Evolutionary conservation across 73 alveolate genomes (phyloP), one percentile per base, ranked within the genome.

Genomic region (Paramecium caudatum): DNA sequence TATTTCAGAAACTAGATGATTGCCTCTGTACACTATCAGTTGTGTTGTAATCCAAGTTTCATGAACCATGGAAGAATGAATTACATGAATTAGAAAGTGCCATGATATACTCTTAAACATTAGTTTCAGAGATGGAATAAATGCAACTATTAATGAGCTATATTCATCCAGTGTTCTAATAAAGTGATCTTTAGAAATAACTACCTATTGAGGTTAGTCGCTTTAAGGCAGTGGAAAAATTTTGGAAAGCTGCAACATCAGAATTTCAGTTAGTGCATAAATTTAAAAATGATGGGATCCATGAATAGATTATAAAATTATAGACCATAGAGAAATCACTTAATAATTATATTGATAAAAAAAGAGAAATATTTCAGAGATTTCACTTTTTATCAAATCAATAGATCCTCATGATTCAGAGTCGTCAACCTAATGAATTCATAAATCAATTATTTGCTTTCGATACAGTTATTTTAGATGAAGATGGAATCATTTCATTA

Each of bases 301-400:
- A 65, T 17, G 83, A 65, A 12, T 65, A 65, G 34, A 65, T 33
- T 8, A n/a, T 17, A 7, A 65, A 65, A 65, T 33, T 65, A n/a
- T 12, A 65, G 16, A 12, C 15, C 16, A 33, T 65, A 8, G 47
- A 65, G 8, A 65, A 65, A 65, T 65, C 83, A 33, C 39, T 65
- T 25, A 36, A n/a, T 13, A 65, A 65, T 65, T 65, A 65, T 33
- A 33, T 65, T 1, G 83, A 65, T 65, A 65, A 65, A 9, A 65
- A 65, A 27, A 65, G 83, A 65, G 83, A 65, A 12, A 65, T 65
- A 8, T 65, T 65, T 32, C 16, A 33, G 8, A 65, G 83, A 65
- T 65, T 65, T 65, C 49, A 65, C 16, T 65, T 65, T 23, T 17
- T 65, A 33, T 65, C 83, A 2, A 65, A 65, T 65, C 17, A 33